Evolutionary conservation across 2,329 filamentous ascomycete species (phyloP), one percentile per base, ranked within the genome.

Genomic region (Alternaria viburni): DNA sequence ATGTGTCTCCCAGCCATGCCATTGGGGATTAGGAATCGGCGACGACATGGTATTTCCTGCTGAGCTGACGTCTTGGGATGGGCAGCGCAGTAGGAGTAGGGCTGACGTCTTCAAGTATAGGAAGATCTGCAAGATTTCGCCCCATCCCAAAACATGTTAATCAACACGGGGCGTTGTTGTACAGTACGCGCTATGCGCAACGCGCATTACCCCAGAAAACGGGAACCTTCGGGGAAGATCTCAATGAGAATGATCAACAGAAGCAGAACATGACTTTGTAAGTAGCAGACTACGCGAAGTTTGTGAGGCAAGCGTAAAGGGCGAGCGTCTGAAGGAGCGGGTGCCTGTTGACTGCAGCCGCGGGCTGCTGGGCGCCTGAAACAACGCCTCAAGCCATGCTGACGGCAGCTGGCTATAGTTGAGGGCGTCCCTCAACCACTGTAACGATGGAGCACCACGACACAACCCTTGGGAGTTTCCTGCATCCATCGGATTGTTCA

Each of bases 1-100:
- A n/a, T 67, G 64, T 17, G 30, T 45, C 49, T 58, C 54, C 61
- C 64, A 70, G 47, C 46, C 47, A 7, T 63, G 61, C 32, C 57
- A 54, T 8, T 60, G 44, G n/a, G 50, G 28, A 50, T 23, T 44
- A 36, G 21, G 15, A 41, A 51, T 45, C 13, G 45, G 61, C 51
- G 51, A 60, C 19, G 50, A 44, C 61, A 63, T 63, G 36, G 12
- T 56, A 23, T 5, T 43, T 12, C 46, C 10, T 41, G 30, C 19
- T 36, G 11, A 32, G 13, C 12, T 23, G 49, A 51, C 28, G 28
- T n/a, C 28, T 23, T 13, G 15, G 9, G 28, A 23, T 11, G 17
- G 5, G 21, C 25, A 12, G 32, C 21, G 30, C 30, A 46, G 30
- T 8, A 7, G 21, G 21, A 36, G 7, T 41, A 36, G 41, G 23